Evolutionary conservation across 1,284 basidiomycete genomes (phyloP).

Genomic region (Anthracocystis walkeri): DNA sequence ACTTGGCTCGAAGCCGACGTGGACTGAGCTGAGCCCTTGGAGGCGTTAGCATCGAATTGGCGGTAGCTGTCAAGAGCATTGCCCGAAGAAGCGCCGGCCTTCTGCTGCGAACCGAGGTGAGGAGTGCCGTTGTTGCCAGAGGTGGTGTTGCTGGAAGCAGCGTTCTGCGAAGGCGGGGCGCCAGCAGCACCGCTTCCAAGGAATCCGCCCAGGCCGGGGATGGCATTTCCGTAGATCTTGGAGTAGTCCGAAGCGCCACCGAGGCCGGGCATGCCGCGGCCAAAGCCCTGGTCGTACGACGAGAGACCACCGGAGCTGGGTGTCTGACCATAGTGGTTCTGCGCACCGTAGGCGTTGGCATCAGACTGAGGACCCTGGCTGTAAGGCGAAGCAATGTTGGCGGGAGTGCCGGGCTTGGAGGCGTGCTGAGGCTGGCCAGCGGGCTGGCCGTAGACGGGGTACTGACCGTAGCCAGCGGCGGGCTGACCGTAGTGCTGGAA

Average conservation of each 20-base stretch:
- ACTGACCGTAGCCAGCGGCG: constrained; percentile 67
- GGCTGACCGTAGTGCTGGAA: constrained; percentile 69
- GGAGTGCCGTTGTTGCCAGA: constrained; percentile 47
- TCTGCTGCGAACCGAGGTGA: constrained; percentile 54
- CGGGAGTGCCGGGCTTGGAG: constrained; percentile 63
- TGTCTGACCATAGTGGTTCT: constrained; percentile 58
- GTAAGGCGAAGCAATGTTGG: constrained; percentile 65
- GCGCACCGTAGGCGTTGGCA: constrained; percentile 54
- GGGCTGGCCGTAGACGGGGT: constrained; percentile 66
- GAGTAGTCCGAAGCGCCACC: constrained; percentile 60
- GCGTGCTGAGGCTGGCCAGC: constrained; percentile 60
- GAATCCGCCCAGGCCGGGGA: constrained; percentile 60
- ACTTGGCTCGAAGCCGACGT: constrained; percentile 36
- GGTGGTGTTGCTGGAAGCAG: constrained; percentile 32
- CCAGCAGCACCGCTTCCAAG: constrained; percentile 43
- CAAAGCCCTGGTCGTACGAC: constrained; percentile 66
- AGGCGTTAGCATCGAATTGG: constrained; percentile 49
- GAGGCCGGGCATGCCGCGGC: constrained; percentile 52
- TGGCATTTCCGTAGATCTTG: constrained; percentile 62
- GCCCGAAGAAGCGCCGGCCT: constrained; percentile 46
- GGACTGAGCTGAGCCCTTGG: constrained; percentile 37
- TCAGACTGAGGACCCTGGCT: constrained; percentile 50
- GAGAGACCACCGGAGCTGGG: constrained; percentile 42
- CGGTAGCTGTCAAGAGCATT: constrained; percentile 53
- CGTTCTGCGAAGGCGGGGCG: constrained; percentile 51